Base-by-base conservation (phyloP, 495 filamentous ascomycete species). In the Talaromyces proteolyticus region DNA sequence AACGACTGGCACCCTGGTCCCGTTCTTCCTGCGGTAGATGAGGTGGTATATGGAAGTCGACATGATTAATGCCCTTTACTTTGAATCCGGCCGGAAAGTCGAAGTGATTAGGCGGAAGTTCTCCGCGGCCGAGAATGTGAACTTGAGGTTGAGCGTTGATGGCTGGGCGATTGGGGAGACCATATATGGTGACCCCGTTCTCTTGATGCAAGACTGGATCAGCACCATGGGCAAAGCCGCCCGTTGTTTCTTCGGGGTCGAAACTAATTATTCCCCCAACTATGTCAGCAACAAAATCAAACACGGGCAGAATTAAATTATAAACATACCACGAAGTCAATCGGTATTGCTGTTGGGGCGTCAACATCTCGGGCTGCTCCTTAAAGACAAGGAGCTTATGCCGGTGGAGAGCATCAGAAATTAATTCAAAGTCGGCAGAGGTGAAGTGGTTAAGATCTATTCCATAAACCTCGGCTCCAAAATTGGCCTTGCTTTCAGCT, bases 331-430 rank as follows among this genome's bases (percentile, higher is more conserved):
- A 53, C 23, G 55, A 41, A 19, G 61, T 60, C 10, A 65, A 42
- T 6, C 53, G 47, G 44, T 65, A 65, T 50, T 65, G 62, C 23
- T 62, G 60, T 50, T 62, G 49, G 4, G 62, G 59, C n/a, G 23
- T 49, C 10, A 65, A 51, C 62, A 65, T 65, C 22, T 55, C 20
- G 0, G 63, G 60, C 50, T 66, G 63, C 38, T 57, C 56, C 46
- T 66, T 66, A 49, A 66, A 66, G 8, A 66, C 54, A 24, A 66
- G 54, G 14, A 66, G 44, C 50, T 63, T 66, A 40, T 66, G 53
- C 12, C 23, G 52, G 45, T 66, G 56, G 14, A 66, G 55, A 18
- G 60, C 60, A 29, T 50, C 52, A 14, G 53, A 55, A 20, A 60
- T 65, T 22, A 60, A 45, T 6, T 58, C 49, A 43, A 65, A 65